Percentiles rank a stretch among this genome's conserved stretches.
These are phyloP conservation scores for Cicer arietinum DNA, from an alignment of 306 rosid species.

Conservation along the genomic window DNA sequence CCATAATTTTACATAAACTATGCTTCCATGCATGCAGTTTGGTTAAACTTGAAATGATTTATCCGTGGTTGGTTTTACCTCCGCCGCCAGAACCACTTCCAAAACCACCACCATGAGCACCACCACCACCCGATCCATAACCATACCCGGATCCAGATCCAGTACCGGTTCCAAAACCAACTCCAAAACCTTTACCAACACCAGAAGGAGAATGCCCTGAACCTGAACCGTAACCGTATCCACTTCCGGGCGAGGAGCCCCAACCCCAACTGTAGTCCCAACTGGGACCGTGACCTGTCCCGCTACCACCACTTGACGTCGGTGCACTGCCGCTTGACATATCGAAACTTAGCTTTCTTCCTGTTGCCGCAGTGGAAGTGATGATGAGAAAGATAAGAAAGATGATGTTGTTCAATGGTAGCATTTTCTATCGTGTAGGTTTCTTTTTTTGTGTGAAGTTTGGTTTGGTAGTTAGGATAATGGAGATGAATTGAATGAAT, in stretches of 20 bases:
- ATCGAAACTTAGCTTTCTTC: conserved; percentile 43
- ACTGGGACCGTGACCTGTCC: conserved; percentile 75
- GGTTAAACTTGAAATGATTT: no score
- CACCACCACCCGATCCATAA: conserved; percentile 62
- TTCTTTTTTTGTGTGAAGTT: conserved; percentile 4
- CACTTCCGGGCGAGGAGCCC: conserved; percentile 71
- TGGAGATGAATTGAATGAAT: conserved; percentile 28
- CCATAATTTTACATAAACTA: no score
- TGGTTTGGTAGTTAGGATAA: conserved; percentile 38
- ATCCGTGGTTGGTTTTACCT: no score
- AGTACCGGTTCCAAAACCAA: conserved; percentile 67
- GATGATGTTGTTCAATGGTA: conserved; percentile 12
- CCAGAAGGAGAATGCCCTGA: conserved; percentile 70
- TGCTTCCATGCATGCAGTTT: no score
- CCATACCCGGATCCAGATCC: conserved; percentile 72
- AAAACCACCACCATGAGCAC: conserved; percentile 59
- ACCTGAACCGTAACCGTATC: conserved; percentile 86
- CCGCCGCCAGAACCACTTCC: conserved; percentile 58
- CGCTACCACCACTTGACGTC: conserved; percentile 50
- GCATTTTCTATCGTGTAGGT: conserved; percentile 47
- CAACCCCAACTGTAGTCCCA: conserved; percentile 92
- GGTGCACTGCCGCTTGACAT: conserved; percentile 52
- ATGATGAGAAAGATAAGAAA: conserved; percentile 52
- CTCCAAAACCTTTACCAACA: conserved; percentile 64
- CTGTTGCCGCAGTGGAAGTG: conserved; percentile 12